Base-by-base conservation (phyloP, 2,329 filamentous ascomycete species). In the Samsoniella hepiali region DNA sequence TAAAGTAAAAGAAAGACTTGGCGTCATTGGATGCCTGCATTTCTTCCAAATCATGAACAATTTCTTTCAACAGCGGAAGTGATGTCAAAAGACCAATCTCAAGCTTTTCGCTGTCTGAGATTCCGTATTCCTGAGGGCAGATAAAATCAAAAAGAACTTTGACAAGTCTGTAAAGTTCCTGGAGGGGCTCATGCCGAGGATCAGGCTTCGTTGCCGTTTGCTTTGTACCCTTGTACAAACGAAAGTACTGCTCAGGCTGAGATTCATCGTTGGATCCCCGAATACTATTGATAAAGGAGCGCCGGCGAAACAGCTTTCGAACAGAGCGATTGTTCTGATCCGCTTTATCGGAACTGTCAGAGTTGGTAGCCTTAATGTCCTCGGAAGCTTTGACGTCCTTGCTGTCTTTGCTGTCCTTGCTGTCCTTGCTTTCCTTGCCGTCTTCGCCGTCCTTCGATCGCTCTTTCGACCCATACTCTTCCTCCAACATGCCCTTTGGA, bases 141-240 rank as follows among this genome's bases (percentile, higher is more conserved):
- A 99, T 96, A 74, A 97, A 99, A 76, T 99, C 95, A 72, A 99
- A 99, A 15, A 99, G 80, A 13, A 98, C 89, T 77, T 99, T 99
- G 63, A 92, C 91, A 54, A 97, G 82, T 69, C 91, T 91, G 77
- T 98, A 99, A 62, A 99, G 82, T 75, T 99, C 93, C 66, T 95
- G 88, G 50, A 99, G 82, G 66, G 95, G 95, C 68, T 93, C 90
- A 13, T 98, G 88, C 6, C 93, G 86, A 36, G 87, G 89, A 71
- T 98, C 94, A 17, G 89, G 84, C 78, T 96, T 96, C 15, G 88
- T 86, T 7, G 71, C 57, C 9, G 86, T 86, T 66, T 90, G 84
- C 60, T 84, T 87, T 58, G 87, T 88, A 44, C 93, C 91, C 64
- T 88, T 90, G 76, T 93, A 95, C 2, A 98, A 86, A 68, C 93